These are phyloP conservation scores for Jatropha curcas DNA, from an alignment of 345 rosid species.

Conservation along the genomic window DNA sequence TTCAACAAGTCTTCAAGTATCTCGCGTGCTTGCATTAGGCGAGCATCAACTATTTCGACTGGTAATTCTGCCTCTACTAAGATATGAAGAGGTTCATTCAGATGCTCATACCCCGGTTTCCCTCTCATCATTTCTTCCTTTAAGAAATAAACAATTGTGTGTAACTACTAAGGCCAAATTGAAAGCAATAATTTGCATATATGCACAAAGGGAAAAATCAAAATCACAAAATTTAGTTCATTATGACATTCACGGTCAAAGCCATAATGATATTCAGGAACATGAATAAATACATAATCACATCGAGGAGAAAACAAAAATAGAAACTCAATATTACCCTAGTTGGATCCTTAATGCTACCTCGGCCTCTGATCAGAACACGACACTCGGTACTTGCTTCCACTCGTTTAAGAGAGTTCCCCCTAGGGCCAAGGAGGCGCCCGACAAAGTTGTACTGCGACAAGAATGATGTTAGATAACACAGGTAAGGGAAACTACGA, in stretches of 20 bases:
- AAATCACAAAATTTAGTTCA: too few relatives aligned
- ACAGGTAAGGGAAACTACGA: neutral
- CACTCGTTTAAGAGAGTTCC: slow-evolving; percentile 95
- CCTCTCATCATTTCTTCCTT: slow-evolving; percentile 98
- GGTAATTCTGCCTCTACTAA: slow-evolving; percentile 95
- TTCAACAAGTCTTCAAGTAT: slow-evolving; percentile 88
- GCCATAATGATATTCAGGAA: neutral
- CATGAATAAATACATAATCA: neutral
- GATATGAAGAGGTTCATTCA: slow-evolving; percentile 92
- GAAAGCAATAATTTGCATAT: neutral
- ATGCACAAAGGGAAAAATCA: neutral
- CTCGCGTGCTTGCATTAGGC: slow-evolving; percentile 89
- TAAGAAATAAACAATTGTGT: slow-evolving; percentile 11
- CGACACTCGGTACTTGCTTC: slow-evolving; percentile 96
- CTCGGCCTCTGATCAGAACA: slow-evolving; percentile 90
- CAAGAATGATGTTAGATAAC: slow-evolving; percentile 25
- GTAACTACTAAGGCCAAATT: neutral
- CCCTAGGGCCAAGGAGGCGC: slow-evolving; percentile 97
- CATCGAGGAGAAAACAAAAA: neutral
- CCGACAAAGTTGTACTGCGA: slow-evolving; percentile 97
- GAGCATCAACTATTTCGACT: slow-evolving; percentile 82
- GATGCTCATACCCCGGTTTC: slow-evolving; percentile 92
- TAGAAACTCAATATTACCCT: slow-evolving; percentile 58
- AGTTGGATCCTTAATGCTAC: slow-evolving; percentile 85
- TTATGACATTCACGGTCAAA: neutral